Percentiles rank a stretch among this genome's conserved stretches.
These are phyloP conservation scores for Scedosporium dehoogii DNA, from an alignment of 2,329 filamentous ascomycete species.

Conservation along the genomic window DNA sequence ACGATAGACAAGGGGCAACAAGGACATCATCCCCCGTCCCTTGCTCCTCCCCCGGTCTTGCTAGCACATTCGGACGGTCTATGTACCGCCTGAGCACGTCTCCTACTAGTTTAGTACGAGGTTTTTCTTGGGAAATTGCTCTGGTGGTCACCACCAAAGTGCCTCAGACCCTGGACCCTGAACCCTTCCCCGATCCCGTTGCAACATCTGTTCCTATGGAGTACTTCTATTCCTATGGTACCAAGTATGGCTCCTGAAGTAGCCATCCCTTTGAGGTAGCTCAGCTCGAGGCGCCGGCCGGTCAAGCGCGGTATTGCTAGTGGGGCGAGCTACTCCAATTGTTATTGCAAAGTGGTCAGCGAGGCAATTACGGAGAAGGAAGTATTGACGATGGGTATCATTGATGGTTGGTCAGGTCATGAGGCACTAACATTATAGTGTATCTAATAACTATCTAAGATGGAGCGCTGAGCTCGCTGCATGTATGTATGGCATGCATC, in stretches of 20 bases:
- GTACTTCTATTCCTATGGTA: too few relatives aligned
- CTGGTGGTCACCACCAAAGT: not conserved
- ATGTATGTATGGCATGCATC: slow-evolving; percentile 1
- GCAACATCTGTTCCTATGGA: too few relatives aligned
- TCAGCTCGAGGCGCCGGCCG: not conserved
- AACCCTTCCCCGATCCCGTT: not conserved
- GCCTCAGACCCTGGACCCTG: not conserved
- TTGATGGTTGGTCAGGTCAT: too few relatives aligned
- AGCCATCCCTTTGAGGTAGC: too few relatives aligned
- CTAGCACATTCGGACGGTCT: not conserved
- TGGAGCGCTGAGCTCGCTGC: not conserved
- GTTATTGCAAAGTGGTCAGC: not conserved
- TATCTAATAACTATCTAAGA: not conserved
- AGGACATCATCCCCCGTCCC: not conserved
- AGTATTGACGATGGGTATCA: too few relatives aligned
- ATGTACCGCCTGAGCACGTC: too few relatives aligned
- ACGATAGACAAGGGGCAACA: not conserved
- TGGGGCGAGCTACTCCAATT: not conserved
- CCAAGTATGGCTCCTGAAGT: too few relatives aligned
- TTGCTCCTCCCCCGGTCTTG: not conserved
- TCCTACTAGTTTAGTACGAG: not conserved
- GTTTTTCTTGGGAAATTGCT: not conserved
- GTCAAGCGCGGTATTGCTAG: too few relatives aligned
- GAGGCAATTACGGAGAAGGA: too few relatives aligned
- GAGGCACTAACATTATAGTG: not conserved